phyloP scores from a whole-genome alignment of 2,329 filamentous ascomycete species.

The Dothideomycetidae sp. region DNA sequence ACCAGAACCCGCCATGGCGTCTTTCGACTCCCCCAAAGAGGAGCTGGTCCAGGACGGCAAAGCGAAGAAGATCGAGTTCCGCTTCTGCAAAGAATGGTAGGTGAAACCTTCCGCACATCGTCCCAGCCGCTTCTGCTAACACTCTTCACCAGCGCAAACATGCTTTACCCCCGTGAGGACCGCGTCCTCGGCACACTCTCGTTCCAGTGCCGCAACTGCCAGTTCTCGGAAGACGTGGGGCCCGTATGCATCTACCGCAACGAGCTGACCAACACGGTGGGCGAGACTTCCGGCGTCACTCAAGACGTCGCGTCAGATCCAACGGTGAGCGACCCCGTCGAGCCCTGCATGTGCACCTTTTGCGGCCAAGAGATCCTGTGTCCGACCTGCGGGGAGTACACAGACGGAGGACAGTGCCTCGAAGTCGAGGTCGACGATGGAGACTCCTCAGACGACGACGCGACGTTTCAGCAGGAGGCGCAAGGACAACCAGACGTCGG shows the following conservation, averaged over 20 bases:
- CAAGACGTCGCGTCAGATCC: slow-evolving; percentile 95
- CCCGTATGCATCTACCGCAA: slow-evolving; percentile 94
- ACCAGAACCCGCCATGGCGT: slow-evolving; percentile 16
- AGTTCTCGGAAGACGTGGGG: slow-evolving; percentile 73
- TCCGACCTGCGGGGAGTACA: slow-evolving; percentile 35
- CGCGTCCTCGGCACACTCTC: slow-evolving; percentile 68
- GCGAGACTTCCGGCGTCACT: slow-evolving; percentile 92
- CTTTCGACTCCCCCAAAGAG: slow-evolving; percentile 20
- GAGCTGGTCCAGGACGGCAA: slow-evolving; percentile 24
- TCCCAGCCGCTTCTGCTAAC: no score
- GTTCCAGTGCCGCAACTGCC: slow-evolving; percentile 92
- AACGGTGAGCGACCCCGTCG: slow-evolving; percentile 61
- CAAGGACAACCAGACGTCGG: no score
- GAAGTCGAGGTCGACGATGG: slow-evolving; percentile 28
- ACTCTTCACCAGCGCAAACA: slow-evolving; percentile 57
- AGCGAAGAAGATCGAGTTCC: slow-evolving; percentile 74
- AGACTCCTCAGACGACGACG: slow-evolving; percentile 15
- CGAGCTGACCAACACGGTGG: slow-evolving; percentile 76
- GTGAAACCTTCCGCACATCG: slow-evolving; percentile 14
- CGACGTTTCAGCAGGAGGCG: background rate
- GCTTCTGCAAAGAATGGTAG: slow-evolving; percentile 94
- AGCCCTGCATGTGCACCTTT: slow-evolving; percentile 40
- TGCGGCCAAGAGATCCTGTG: slow-evolving; percentile 45
- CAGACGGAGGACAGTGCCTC: slow-evolving; percentile 30
- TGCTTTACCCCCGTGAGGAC: slow-evolving; percentile 96